Evolutionary conservation across 1,284 basidiomycete genomes (phyloP), one percentile per base, ranked within the genome.

Genomic region (Ustilago lituana): DNA sequence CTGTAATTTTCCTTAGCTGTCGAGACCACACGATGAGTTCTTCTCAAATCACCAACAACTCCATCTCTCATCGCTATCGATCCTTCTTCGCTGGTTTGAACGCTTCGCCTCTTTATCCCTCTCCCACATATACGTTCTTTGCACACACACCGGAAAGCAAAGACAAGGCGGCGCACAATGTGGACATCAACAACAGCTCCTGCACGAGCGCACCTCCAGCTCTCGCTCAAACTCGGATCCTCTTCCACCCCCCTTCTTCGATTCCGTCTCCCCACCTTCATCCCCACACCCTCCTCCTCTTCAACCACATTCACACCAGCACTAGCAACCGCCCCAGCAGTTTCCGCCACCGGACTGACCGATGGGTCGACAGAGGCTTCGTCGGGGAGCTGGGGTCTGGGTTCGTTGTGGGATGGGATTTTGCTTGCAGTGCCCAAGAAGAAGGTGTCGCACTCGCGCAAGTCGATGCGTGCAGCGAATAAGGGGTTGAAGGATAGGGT

Each of bases 401-500:
- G 24, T 5, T 91, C 93, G 62, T 86, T 95, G 27, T 87, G 98
- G 75, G 93, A 94, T 22, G 88, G 93, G 1, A 88, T 96, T 78
- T 84, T 98, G 23, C 87, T 92, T 43, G 94, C 94, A 15, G 94
- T 95, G 3, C 95, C 95, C 15, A 98, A 98, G 85, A 91, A 90
- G 84, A 96, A 96, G 85, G 87, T 89, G 9, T 93, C 93, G 0
- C 94, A 97, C 83, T 94, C 92, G 26, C 86, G 92, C 45, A 98
- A 98, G 83, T 87, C 89, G n/a, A 97, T 97, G 94, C 87, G 94
- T 26, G 88, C 88, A 55, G 91, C 94, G 4, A 93, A 95, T 83
- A 98, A 98, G 84, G 94, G 94, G 0, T 84, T 97, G 76, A 94
- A 94, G 83, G 94, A 97, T 83, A 93, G 94, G 82, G 88, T 89